phyloP scores from a whole-genome alignment of 805 yeast genomes.

The Cyberlindnera euphorbiiphila region DNA sequence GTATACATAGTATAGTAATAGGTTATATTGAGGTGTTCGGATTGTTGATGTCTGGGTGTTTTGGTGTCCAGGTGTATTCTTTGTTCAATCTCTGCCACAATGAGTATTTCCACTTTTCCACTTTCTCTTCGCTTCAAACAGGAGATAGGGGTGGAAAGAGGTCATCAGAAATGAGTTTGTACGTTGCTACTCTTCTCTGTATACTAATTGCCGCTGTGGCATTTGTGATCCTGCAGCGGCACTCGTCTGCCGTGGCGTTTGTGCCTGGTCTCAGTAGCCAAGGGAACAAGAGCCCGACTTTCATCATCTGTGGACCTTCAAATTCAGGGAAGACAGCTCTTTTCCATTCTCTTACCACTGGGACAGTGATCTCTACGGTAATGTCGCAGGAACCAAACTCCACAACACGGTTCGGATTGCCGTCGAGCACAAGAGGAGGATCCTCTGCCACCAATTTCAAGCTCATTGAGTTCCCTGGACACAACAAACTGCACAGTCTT shows the following conservation, averaged over 20 bases:
- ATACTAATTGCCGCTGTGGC: conserved; percentile 6
- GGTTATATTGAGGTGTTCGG: not conserved
- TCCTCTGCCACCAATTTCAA: conserved; percentile 35
- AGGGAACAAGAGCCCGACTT: conserved; percentile 44
- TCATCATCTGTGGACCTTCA: conserved; percentile 61
- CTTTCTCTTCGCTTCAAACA: no score
- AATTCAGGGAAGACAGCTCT: conserved; percentile 65
- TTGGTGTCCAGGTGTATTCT: not conserved
- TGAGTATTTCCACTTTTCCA: no score
- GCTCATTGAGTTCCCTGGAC: conserved; percentile 87
- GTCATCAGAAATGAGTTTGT: not conserved
- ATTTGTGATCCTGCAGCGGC: conserved; percentile 7
- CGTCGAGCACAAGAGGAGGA: conserved; percentile 30
- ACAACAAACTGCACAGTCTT: conserved; percentile 62
- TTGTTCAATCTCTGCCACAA: no score
- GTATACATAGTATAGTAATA: no score
- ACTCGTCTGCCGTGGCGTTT: conserved; percentile 5
- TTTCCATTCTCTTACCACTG: conserved; percentile 35
- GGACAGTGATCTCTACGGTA: conserved; percentile 36
- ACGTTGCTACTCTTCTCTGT: not conserved
- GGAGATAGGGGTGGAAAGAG: no score
- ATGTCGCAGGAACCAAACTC: conserved; percentile 49
- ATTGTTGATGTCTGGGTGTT: not conserved
- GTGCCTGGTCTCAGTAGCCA: conserved; percentile 7
- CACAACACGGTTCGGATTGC: conserved; percentile 36